A percentile compares a stretch with the other conserved stretches of the same genome.
Conservation (phyloP, 2,329 filamentous ascomycete genomes). For the Monosporascus sp. region DNA sequence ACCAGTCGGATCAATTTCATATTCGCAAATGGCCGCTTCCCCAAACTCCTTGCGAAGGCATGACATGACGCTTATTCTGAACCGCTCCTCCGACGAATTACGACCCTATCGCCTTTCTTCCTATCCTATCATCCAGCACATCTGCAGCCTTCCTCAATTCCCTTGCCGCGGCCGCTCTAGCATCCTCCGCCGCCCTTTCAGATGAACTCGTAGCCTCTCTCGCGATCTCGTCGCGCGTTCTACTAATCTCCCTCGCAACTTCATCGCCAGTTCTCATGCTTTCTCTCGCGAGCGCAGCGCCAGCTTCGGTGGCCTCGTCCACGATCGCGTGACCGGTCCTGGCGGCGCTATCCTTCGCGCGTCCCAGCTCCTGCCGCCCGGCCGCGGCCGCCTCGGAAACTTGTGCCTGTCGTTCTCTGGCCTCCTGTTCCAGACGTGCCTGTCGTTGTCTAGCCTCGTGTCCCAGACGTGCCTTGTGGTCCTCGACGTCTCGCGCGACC, state of each 20-base stretch:
- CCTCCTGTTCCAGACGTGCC: conserved; percentile 12
- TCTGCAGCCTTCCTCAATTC: not conserved
- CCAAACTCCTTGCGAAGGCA: too few relatives aligned
- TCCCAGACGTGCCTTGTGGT: conserved; percentile 8
- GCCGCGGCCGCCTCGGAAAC: conserved; percentile 3
- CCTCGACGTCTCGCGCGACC: conserved; percentile 10
- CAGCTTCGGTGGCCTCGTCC: not conserved
- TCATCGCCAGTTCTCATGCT: too few relatives aligned
- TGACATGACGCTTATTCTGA: too few relatives aligned
- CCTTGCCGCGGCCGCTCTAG: not conserved
- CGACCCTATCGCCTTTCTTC: too few relatives aligned
- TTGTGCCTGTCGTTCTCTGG: conserved; percentile 7
- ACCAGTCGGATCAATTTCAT: too few relatives aligned
- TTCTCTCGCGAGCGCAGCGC: too few relatives aligned
- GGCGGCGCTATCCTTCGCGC: not conserved
- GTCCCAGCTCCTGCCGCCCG: not conserved
- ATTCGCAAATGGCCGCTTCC: too few relatives aligned
- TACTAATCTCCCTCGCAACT: too few relatives aligned
- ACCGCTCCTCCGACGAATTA: too few relatives aligned
- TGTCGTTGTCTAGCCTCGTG: conserved; percentile 11
- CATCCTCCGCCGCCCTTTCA: not conserved
- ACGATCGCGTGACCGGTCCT: not conserved
- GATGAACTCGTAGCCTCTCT: not conserved
- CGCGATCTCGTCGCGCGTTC: not conserved
- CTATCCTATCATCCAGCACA: not conserved